Conservation (phyloP, 2,329 filamentous ascomycete species). For the Massarina eburnea region DNA sequence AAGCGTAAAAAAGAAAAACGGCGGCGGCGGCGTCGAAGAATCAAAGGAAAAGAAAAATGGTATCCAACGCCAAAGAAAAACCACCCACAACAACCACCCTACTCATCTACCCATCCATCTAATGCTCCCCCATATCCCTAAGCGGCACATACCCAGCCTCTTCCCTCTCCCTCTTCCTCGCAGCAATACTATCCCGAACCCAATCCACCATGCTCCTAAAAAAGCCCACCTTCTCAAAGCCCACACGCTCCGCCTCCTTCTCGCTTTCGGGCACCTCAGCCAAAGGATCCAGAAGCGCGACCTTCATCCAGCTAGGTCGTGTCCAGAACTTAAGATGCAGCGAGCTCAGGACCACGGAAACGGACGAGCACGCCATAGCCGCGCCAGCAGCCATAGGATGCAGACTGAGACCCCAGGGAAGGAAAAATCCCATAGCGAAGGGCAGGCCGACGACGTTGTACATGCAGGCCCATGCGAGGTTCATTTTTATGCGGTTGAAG, state of each 20-base stretch:
- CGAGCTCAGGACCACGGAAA: conserved; percentile 84
- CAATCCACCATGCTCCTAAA: conserved; percentile 27
- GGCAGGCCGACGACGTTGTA: conserved; percentile 92
- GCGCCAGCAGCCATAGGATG: conserved; percentile 94
- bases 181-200: conserved; percentile 31
- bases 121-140: conserved; percentile 44
- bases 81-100: not conserved
- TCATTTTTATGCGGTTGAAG: conserved; percentile 90
- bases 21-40: too few species aligned
- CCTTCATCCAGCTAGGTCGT: conserved; percentile 83
- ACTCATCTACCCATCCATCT: not conserved
- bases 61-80: not conserved
- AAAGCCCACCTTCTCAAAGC: conserved; percentile 20
- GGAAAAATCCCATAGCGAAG: conserved; percentile 94
- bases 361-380: conserved; percentile 88
- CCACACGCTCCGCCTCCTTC: conserved; percentile 24
- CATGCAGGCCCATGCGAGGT: conserved; percentile 86
- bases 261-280: conserved; percentile 34
- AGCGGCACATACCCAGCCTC: conserved; percentile 50
- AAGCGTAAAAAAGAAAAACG: not conserved
- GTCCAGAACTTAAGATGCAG: conserved; percentile 85
- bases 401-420: conserved; percentile 83
- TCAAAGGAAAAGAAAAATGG: conserved; percentile 1
- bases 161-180: conserved; percentile 42
- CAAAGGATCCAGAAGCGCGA: conserved; percentile 59